Evolutionary conservation across 2,329 filamentous ascomycete genomes (phyloP), one percentile per base, ranked within the genome.

Genomic region (Sporothrix pallida): DNA sequence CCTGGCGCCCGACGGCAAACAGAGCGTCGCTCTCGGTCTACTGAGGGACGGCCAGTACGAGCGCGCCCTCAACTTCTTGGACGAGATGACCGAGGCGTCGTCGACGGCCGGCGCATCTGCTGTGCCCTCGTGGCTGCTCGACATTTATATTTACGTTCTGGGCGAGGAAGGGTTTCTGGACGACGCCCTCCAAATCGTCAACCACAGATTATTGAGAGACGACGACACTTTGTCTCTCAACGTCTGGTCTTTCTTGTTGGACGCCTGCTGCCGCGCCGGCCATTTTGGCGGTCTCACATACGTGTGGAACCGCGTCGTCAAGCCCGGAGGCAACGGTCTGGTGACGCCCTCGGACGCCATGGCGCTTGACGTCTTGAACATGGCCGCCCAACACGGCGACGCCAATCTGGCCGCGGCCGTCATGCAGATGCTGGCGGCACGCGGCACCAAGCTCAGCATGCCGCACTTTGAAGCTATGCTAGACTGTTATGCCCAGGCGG

Each of bases 11-110:
- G 84, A 87, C 7, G 91, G 90, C 9, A 88, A 88, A 79, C 88
- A 92, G 77, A 89, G 88, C 79, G 85, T 97, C 23, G 87, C 92
- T 1, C 83, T 93, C 10, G 94, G 93, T 0, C 83, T 97, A 74
- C 85, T 98, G 50, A 88, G 94, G 23, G 95, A 98, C 78, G 89
- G 90, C 0, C 92, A 97, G 78, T 91, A 93, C 75, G 96, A 98
- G 82, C 84, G 95, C 76, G 95, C 94, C 1, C 84, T 97, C 74
- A 86, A 88, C 70, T 89, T 89, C 76, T 81, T 97, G 58, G 90
- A 93, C 52, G 83, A 87, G 26, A 89, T 97, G 86, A 83, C 89
- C 58, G 82, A 85, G 70, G 85, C 88, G 68, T 84, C 85, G 2
- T 83, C 88, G 0, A 78, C 78, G 1, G 56, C 46, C 5, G 70